A percentile compares a stretch with the other conserved stretches of the same genome.
These are phyloP conservation scores for Aspergillaceae sp. DNA, from an alignment of 2,329 filamentous ascomycete genomes.

Conservation along the genomic window DNA sequence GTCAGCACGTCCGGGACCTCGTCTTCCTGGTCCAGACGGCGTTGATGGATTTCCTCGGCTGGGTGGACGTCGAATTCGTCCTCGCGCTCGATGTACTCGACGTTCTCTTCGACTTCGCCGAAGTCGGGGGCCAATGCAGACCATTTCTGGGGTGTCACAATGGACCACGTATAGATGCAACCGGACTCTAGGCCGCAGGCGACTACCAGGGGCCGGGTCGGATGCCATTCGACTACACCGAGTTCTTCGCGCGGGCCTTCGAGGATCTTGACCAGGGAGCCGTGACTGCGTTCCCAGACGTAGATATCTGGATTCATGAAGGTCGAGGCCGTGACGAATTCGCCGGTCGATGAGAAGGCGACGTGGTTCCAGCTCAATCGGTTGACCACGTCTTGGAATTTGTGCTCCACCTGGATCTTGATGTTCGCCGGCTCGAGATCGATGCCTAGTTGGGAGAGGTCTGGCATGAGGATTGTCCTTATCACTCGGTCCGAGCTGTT, in stretches of 20 bases:
- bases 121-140: conserved; percentile 95
- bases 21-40: conserved; percentile 82
- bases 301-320: conserved; percentile 99
- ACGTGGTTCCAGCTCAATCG: conserved; percentile 94
- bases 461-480: conserved; percentile 80
- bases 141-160: conserved; percentile 92
- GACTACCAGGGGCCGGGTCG: conserved; percentile 73
- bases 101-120: conserved; percentile 94
- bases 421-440: conserved; percentile 75
- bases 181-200: conserved; percentile 90
- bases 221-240: conserved; percentile 96
- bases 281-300: conserved; percentile 91
- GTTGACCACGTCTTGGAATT: conserved; percentile 97
- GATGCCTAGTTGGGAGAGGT: conserved; percentile 47
- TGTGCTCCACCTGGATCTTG: conserved; percentile 87
- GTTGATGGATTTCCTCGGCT: conserved; percentile 85
- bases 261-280: conserved; percentile 90
- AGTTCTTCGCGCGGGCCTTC: conserved; percentile 96
- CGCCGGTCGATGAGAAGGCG: conserved; percentile 84
- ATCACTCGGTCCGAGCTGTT: conserved; percentile 95
- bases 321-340: conserved; percentile 93
- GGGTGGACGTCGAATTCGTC: conserved; percentile 98
- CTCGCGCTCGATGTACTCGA: conserved; percentile 89
- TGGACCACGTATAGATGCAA: conserved; percentile 91
- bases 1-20: conserved; percentile 88